Evolutionary conservation across 2,329 filamentous ascomycete species (phyloP), one percentile per base, ranked within the genome.

Genomic region (Alternaria gaisen): DNA sequence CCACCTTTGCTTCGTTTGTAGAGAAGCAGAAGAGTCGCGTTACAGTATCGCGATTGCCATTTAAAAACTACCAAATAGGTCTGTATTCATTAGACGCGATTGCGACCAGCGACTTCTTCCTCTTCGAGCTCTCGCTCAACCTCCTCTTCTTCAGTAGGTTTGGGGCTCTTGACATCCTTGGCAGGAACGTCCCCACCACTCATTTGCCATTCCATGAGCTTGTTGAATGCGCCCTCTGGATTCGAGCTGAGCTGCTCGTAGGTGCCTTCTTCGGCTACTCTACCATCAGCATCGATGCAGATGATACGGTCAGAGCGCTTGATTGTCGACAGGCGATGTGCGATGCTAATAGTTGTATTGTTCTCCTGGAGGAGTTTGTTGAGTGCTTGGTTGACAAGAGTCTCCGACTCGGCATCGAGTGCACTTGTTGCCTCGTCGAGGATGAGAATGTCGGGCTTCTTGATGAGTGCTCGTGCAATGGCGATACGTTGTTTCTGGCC

Each of bases 121-220:
- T 69, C 61, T 32, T 80, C 77, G 41, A 82, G 60, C 46, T 82
- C 77, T 18, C 63, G 50, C 64, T 86, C 79, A 70, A 86, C 84
- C 58, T 85, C 80, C 63, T 87, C 84, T 41, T 83, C 79, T 72
- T 84, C 81, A 7, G 77, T 83, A 9, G 77, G 76, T 30, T 68
- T 68, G 4, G 78, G 79, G n/a, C 69, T 77, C 53, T 60, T 66
- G 51, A 51, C 43, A 30, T 68, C 61, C 46, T 68, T 68, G 1
- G 66, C 46, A 18, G 70, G 70, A 8, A 65, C 64, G 34, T 97
- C 93, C 9, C 91, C 91, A 12, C 94, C 94, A 71, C 87, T 95
- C 88, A 98, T 91, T 81, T 99, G 95, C 94, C 94, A 98, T 80
- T 98, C 94, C 95, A 99, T 99, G 54, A 99, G 84, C 80, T 91